Conservation (phyloP, 2,329 filamentous ascomycete species). For the Venturia carpophila region DNA sequence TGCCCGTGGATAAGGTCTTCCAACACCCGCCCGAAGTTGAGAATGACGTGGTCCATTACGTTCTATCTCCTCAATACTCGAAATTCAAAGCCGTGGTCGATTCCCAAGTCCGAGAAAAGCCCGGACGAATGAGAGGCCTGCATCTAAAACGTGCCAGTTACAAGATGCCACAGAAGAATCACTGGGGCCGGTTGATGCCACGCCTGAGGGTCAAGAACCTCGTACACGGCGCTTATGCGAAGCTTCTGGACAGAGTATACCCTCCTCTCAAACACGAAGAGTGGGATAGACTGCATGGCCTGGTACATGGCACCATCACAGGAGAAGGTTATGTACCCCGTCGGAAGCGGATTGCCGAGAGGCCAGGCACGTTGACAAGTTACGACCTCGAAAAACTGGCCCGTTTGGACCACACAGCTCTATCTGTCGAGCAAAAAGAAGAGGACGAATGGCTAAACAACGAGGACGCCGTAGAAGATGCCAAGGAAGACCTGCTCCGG, state of each 20-base stretch:
- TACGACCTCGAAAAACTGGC: slow-evolving; percentile 15
- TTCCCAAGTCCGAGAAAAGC: slow-evolving; percentile 24
- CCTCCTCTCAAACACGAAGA: slow-evolving; percentile 39
- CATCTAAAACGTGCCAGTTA: slow-evolving; percentile 25
- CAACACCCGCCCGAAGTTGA: background rate
- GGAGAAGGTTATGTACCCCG: slow-evolving; percentile 25
- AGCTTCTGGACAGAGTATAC: slow-evolving; percentile 35
- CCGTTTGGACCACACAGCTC: background rate
- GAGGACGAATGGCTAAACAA: slow-evolving; percentile 11
- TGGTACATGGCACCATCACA: slow-evolving; percentile 30
- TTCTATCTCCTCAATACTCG: slow-evolving; percentile 17
- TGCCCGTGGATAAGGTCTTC: slow-evolving; percentile 13
- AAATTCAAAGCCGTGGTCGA: slow-evolving; percentile 26
- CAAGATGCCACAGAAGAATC: slow-evolving; percentile 38
- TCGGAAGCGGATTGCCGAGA: slow-evolving; percentile 20
- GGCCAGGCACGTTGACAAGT: background rate
- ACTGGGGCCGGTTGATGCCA: slow-evolving; percentile 41
- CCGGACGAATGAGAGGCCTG: background rate
- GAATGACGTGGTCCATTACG: background rate
- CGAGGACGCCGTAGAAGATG: slow-evolving; percentile 3
- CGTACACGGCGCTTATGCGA: slow-evolving; percentile 37
- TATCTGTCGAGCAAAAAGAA: background rate
- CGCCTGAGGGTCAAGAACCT: slow-evolving; percentile 37
- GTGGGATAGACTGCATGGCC: slow-evolving; percentile 36
- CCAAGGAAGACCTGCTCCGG: slow-evolving; percentile 23